A percentile compares a stretch with the other conserved stretches of the same genome.
Conservation (phyloP, 176 grass and related monocot genomes). For the Luzula sylvatica region DNA sequence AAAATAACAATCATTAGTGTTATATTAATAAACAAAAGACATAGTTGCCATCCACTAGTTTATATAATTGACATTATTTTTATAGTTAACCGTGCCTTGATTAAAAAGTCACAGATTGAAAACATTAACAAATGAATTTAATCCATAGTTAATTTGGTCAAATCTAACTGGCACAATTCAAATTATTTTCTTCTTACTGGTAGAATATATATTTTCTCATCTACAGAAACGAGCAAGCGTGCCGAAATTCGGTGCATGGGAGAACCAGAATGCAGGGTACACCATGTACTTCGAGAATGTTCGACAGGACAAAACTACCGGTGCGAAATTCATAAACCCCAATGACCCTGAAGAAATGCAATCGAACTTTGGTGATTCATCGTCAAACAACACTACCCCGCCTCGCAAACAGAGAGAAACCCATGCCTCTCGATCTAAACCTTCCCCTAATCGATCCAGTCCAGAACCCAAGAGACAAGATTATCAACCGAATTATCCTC, state of each 20-base stretch:
- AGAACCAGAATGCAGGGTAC: conserved; percentile 53
- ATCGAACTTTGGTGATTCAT: not conserved
- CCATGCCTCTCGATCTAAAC: not conserved
- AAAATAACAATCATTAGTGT: no score
- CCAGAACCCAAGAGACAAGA: conserved; percentile 6
- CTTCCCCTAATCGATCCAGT: not conserved
- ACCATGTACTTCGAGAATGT: conserved; percentile 60
- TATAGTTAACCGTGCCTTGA: no score
- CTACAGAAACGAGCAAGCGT: conserved; percentile 43
- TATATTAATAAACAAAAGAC: no score
- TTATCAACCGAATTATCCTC: conserved; percentile 15
- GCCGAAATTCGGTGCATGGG: conserved; percentile 73
- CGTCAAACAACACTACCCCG: not conserved
- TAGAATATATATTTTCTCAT: conserved; percentile 2
- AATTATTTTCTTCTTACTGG: conserved; percentile 1
- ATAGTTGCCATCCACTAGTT: no score
- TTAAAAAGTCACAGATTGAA: no score
- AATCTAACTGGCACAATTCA: not conserved
- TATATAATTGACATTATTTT: no score
- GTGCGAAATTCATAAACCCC: conserved; percentile 25
- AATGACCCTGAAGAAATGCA: conserved; percentile 34
- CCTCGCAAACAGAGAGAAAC: not conserved
- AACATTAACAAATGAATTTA: no score
- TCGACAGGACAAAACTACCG: conserved; percentile 43
- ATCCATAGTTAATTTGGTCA: no score